phyloP scores from a whole-genome alignment of 768 basidiomycete species.

The Tricholomella constricta region DNA sequence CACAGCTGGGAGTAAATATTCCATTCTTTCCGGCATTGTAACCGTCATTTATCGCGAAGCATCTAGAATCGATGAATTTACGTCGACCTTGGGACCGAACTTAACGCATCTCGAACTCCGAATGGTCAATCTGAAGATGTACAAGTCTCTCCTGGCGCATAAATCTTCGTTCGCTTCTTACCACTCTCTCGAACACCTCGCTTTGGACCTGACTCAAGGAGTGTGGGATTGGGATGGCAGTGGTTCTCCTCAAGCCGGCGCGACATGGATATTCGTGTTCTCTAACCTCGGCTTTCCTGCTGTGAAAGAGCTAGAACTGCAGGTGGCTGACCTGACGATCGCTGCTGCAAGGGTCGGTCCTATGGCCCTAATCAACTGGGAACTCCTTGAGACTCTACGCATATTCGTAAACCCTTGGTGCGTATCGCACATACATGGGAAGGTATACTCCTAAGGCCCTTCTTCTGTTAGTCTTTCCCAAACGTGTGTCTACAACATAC shows the following conservation, averaged over 20 bases:
- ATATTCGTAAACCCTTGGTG: conserved; percentile 18
- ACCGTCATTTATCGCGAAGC: too few relatives aligned
- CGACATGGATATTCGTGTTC: conserved; percentile 12
- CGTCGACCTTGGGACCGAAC: conserved; percentile 8
- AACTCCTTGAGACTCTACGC: conserved; percentile 11
- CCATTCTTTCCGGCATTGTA: too few relatives aligned
- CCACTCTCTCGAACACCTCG: conserved; percentile 11
- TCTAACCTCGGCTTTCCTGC: conserved; percentile 18
- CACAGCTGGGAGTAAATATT: too few relatives aligned
- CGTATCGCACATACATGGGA: too few relatives aligned
- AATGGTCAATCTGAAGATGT: conserved; percentile 6
- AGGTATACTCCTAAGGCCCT: too few relatives aligned
- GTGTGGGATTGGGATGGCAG: conserved; percentile 21
- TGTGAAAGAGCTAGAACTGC: conserved; percentile 17
- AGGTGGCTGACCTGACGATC: conserved; percentile 19
- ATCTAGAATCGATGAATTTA: conserved; percentile 13
- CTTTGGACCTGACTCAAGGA: conserved; percentile 21
- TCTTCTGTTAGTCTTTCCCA: too few relatives aligned
- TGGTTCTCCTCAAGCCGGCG: conserved; percentile 18
- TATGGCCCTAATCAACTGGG: conserved; percentile 17
- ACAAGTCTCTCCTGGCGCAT: conserved; percentile 3
- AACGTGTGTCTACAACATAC: conserved; percentile 1
- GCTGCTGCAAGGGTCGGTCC: conserved; percentile 8
- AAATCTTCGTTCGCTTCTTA: conserved; percentile 7
- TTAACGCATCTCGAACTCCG: conserved; percentile 16